Evolutionary conservation across 129 eudicot species (phyloP), one percentile per base, ranked within the genome.

Genomic region (Cynara cardunculus): DNA sequence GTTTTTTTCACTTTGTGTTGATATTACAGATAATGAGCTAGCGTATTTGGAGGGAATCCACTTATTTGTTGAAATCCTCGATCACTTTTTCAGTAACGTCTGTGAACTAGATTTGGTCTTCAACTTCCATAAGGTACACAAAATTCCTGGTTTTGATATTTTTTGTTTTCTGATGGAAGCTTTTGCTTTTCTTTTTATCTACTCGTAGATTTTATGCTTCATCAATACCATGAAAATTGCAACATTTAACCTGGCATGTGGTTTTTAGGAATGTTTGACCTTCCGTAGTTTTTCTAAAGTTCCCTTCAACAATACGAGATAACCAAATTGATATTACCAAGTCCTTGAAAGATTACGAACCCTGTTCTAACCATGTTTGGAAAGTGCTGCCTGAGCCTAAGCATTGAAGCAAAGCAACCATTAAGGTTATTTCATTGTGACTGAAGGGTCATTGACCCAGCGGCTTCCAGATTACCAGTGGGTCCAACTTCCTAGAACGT

Each of bases 81-180:
- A 93, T 77, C 98, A 93, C 82, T 93, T 93, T 81, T 93, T 93
- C 91, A 93, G 98, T 89, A 93, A 93, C 73, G 96, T 93, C 16
- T 93, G 96, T 37, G 98, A 93, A 89, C 92, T 93, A 39, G 98
- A 93, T 87, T 85, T 93, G 84, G 98, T 93, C 13, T 93, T 93
- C 73, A 93, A 93, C 90, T 93, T 93, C 83, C 98, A 93, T 83
- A 93, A 93, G 98, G 98, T 93, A 34, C 30, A 84, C 3, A 34
- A 61, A 59, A n/a, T 69, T 53, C 46, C 27, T 34, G 31, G 28
- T 71, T 21, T 19, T 0, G 2, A 16, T 78, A 6, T 22, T 24
- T 27, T 80, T n/a, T 68, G 11, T 34, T 28, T 24, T 41, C 44
- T 44, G 11, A 32, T 53, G 64, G 64, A 53, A 53, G 64, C 64